Evolutionary conservation across 1,284 basidiomycete genomes (phyloP), one percentile per base, ranked within the genome.

Genomic region (Mrakiaceae sp.): DNA sequence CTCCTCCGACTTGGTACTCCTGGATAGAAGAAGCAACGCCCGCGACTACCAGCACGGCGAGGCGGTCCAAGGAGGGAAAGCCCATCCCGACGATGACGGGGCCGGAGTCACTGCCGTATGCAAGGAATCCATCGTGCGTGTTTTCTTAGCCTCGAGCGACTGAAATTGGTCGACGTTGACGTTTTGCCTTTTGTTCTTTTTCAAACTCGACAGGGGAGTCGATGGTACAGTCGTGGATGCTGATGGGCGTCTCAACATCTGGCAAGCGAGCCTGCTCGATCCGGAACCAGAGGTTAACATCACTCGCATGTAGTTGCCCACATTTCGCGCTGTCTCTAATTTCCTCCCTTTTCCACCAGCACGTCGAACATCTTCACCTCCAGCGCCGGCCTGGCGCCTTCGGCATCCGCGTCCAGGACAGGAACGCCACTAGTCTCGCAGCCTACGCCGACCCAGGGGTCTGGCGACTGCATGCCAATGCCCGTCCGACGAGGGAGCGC

Each of bases 91-190:
- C 58, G 43, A 66, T 66, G 60, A 56, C 62, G 4, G 64, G 64
- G n/a, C 64, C 64, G 3, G 64, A 66, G 60, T 66, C 64, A 43
- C 64, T 66, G 5, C 64, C 64, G 16, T 66, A 66, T n/a, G 64
- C 64, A 8, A 52, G 64, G 16, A 66, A 66, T 43, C 64, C 64
- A 14, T 66, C 64, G 64, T 66, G 27, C 42, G 53, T 54, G 3
- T 3, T 14, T 2, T 16, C n/a, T 47, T 52, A 8, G 3, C 0
- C 12, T 48, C 10, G 4, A 9, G 12, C 27, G 11, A 12, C n/a
- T n/a, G 43, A 5, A 6, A 5, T 58, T 11, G 9, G 1, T 54
- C 12, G 49, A 5, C 12, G 42, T 56, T 58, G 56, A 63, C 62
- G 3, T 9, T 14, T 7, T 12, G 14, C 49, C 40, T 44, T 7